Percentiles rank a stretch among this genome's conserved stretches.
Evolutionary conservation across 1,284 basidiomycete species (phyloP).

Genomic region (Trametes polyzona): DNA sequence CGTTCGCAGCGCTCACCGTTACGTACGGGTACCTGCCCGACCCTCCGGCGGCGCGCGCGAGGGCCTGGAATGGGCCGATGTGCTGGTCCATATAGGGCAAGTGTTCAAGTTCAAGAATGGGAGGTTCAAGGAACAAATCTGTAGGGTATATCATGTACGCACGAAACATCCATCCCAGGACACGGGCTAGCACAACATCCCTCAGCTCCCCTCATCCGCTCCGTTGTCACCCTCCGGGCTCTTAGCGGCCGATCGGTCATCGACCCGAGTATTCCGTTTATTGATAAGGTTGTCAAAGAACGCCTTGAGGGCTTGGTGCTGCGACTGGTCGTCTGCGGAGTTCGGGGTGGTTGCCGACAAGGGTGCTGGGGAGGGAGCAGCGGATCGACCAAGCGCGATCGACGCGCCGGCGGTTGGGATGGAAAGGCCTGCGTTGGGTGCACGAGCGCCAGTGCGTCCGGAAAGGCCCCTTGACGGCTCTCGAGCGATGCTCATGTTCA

Average conservation of each 20-base stretch:
- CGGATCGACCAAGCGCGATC: constrained; percentile 22
- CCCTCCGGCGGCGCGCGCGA: not conserved
- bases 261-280: constrained; percentile 57
- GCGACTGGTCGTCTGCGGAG: constrained; percentile 60
- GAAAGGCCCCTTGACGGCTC: constrained; percentile 31
- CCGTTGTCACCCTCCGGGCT: constrained; percentile 38
- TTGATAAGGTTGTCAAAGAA: constrained; percentile 85
- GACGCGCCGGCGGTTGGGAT: constrained; percentile 29
- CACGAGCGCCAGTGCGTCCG: constrained; percentile 27
- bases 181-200: not conserved
- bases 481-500: constrained; percentile 27
- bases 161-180: constrained; percentile 1
- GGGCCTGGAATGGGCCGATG: not conserved
- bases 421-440: constrained; percentile 28
- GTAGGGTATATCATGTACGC: not conserved
- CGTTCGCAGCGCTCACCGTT: not conserved
- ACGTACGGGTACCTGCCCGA: not conserved
- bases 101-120: not conserved
- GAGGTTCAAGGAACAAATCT: not conserved
- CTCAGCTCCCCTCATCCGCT: constrained; percentile 40
- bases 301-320: constrained; percentile 83
- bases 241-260: constrained; percentile 29
- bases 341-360: constrained; percentile 44
- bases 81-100: not conserved
- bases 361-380: constrained; percentile 45